Conservation (phyloP, 2,329 filamentous ascomycete genomes). For the Nothopassalora personata region DNA sequence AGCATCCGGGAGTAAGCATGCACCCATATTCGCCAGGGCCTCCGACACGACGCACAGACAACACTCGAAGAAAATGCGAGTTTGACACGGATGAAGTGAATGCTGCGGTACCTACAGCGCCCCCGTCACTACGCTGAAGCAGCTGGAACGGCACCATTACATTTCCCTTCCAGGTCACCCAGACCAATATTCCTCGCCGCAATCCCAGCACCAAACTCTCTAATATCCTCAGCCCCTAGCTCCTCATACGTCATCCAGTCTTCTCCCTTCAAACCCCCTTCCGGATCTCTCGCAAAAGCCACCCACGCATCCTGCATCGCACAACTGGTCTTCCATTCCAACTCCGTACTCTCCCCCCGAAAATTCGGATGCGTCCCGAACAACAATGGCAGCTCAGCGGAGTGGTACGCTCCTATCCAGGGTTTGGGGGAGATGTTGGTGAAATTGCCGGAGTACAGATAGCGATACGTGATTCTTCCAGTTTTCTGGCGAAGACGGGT, state of each 20-base stretch:
- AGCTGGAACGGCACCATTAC: conserved; percentile 15
- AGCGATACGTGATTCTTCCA: conserved; percentile 36
- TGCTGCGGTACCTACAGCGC: too few species aligned
- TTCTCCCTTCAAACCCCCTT: conserved; percentile 22
- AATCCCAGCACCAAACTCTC: conserved; percentile 27
- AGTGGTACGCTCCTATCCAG: conserved; percentile 44
- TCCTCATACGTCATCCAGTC: conserved; percentile 20
- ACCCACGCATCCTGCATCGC: conserved; percentile 32
- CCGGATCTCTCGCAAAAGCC: conserved; percentile 34
- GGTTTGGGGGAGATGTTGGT: conserved; percentile 36
- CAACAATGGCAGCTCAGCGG: conserved; percentile 35
- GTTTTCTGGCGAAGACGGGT: conserved; percentile 27
- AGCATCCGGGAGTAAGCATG: too few species aligned
- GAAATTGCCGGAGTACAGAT: conserved; percentile 40
- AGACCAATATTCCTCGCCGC: conserved; percentile 26
- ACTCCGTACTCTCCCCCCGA: conserved; percentile 18
- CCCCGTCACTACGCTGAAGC: background rate
- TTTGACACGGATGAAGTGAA: too few species aligned
- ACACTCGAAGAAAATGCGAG: too few species aligned
- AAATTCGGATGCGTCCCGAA: conserved; percentile 38
- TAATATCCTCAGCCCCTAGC: conserved; percentile 18
- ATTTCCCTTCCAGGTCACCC: conserved; percentile 20
- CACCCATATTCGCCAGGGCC: too few species aligned
- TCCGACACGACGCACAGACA: too few species aligned
- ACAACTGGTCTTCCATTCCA: conserved; percentile 29